Base-by-base conservation (phyloP, 768 basidiomycete genomes). In the Pisolithus orientalis region DNA sequence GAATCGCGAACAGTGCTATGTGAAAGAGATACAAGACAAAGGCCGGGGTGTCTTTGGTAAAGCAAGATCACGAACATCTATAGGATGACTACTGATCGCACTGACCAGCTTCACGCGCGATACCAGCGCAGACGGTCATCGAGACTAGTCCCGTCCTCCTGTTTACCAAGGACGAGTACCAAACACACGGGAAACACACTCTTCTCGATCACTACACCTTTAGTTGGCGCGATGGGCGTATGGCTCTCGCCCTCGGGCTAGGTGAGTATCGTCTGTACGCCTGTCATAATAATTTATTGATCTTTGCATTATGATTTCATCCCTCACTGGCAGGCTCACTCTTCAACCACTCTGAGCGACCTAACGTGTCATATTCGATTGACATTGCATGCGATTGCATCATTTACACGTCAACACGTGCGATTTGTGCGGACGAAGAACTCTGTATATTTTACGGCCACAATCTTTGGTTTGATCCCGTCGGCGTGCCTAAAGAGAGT, bases 71-170 rank as follows among this genome's bases (percentile, higher is more conserved):
- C 40, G 28, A 31, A 10, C 13, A 21, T 37, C 1, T 10, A 37
- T 0, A 32, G n/a, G 34, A 13, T 25, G 4, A 34, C 53, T 45
- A 34, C 8, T 44, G 32, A 81, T 59, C 34, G 16, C 11, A n/a
- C 4, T 34, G 14, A 32, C 10, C 57, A 68, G 62, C 67, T 27
- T 49, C 59, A 1, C 55, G 47, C 6, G 24, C 39, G n/a, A 68
- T 66, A 31, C 74, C 83, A 17, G 68, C 76, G 10, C 74, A 79
- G 11, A 85, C 85, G 0, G 58, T 87, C n/a, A 64, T 97, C 54
- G 94, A 96, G 66, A 79, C 84, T 58, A 87, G 87, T 56, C 94
- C 94, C 2, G 89, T 91, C 17, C 70, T 95, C n/a, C 71, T 95
- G 10, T 80, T 94, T 61, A 65, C 72, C 5, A 75, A 77, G 51